phyloP scores from a whole-genome alignment of 78 protist species.

The Capsaspora owczarzaki region DNA sequence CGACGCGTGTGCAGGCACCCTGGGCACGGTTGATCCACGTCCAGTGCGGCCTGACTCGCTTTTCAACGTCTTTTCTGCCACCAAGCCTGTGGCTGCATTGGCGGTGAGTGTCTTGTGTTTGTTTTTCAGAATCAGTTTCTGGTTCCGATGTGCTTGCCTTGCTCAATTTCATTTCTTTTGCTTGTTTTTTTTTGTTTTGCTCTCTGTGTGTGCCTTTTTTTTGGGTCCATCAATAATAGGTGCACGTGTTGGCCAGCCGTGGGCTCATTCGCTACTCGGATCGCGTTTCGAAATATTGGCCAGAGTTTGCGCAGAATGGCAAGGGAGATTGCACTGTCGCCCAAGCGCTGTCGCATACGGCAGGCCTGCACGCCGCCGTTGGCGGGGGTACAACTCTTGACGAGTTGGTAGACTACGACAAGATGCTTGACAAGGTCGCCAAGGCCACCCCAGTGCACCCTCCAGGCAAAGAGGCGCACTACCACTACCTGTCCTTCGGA shows the following conservation, averaged over 20 bases:
- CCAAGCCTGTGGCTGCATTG: conserved; percentile 2
- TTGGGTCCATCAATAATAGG: no score
- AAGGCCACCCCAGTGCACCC: not conserved
- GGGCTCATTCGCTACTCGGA: not conserved
- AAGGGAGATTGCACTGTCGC: not conserved
- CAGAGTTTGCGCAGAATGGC: not conserved
- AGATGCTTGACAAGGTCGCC: not conserved
- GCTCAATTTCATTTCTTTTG: no score
- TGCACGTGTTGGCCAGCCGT: not conserved
- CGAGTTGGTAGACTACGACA: not conserved
- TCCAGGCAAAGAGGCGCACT: not conserved
- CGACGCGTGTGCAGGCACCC: not conserved
- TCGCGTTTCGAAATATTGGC: not conserved
- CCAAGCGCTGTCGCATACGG: not conserved
- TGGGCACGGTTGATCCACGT: not conserved
- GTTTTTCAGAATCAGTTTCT: not conserved
- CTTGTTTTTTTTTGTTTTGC: no score
- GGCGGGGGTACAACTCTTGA: not conserved
- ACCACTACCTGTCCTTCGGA: conserved; percentile 15
- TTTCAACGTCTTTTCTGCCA: conserved; percentile 14
- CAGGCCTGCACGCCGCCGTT: not conserved
- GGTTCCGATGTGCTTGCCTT: no score
- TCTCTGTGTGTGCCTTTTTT: no score
- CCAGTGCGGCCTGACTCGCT: not conserved
- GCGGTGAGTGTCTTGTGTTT: not conserved